Evolutionary conservation across 2,329 filamentous ascomycete genomes (phyloP).

Genomic region (Penicillium polonicum): DNA sequence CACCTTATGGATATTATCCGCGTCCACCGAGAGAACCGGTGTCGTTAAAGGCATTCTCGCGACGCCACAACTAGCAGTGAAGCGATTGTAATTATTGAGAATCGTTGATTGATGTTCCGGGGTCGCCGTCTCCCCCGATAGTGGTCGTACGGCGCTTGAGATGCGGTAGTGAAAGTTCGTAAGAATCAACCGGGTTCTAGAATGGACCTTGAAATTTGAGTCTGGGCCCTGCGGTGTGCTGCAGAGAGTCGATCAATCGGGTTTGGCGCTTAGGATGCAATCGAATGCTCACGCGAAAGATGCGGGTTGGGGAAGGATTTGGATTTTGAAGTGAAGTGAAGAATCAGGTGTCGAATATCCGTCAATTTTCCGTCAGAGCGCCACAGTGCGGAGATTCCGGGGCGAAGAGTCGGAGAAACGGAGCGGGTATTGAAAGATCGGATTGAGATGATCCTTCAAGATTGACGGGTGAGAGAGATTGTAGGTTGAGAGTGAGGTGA

Average conservation of each 20-base stretch:
- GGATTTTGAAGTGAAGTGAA: conserved; percentile 8
- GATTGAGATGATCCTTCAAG: conserved; percentile 18
- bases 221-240: conserved; percentile 18
- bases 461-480: background rate
- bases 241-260: conserved; percentile 21
- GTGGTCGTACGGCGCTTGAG: conserved; percentile 44
- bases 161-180: conserved; percentile 20
- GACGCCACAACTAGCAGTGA: conserved; percentile 26
- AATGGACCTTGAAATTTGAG: conserved; percentile 12
- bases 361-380: conserved; percentile 17
- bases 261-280: conserved; percentile 21
- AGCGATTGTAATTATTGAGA: background rate
- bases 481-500: background rate
- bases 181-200: conserved; percentile 15
- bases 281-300: conserved; percentile 11
- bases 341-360: conserved; percentile 12
- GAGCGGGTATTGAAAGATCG: conserved; percentile 13
- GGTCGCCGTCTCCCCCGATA: conserved; percentile 46
- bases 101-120: conserved; percentile 33
- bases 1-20: conserved; percentile 88
- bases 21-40: conserved; percentile 87
- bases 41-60: conserved; percentile 78
- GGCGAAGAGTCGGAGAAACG: conserved; percentile 3
- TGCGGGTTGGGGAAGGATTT: conserved; percentile 5
- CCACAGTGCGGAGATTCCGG: conserved; percentile 22